Evolutionary conservation across 129 eudicot genomes (phyloP).

Genomic region (Centrapalus pauciflorus): DNA sequence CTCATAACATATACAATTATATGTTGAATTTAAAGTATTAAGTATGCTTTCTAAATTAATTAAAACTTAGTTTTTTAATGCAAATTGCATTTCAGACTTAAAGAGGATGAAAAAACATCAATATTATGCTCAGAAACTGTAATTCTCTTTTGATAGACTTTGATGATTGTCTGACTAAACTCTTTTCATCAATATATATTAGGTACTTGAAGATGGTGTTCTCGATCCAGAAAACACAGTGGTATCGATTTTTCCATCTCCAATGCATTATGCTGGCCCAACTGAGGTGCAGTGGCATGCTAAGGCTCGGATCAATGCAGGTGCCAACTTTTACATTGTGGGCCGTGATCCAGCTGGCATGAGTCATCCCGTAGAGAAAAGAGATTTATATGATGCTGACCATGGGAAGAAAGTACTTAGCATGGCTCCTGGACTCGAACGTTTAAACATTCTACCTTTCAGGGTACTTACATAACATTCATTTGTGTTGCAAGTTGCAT

Average conservation of each 20-base stretch:
- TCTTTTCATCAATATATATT: not conserved
- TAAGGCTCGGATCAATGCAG: constrained; percentile 95
- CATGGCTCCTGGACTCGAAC: constrained; percentile 99
- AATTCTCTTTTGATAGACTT: no score
- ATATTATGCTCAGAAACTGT: not conserved
- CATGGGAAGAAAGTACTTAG: constrained; percentile 94
- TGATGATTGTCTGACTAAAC: no score
- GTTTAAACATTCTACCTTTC: constrained; percentile 90
- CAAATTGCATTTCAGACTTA: no score
- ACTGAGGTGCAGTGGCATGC: constrained; percentile 99
- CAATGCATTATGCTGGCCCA: constrained; percentile 99
- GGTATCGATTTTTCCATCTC: constrained; percentile 94
- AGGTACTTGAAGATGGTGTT: constrained; percentile 92
- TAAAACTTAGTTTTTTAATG: no score
- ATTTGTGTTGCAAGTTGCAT: not conserved
- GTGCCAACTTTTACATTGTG: constrained; percentile 95
- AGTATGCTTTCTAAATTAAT: no score
- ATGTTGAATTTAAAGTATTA: no score
- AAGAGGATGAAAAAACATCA: not conserved
- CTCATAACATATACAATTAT: no score
- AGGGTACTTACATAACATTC: constrained; percentile 42
- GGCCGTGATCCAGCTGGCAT: constrained; percentile 96
- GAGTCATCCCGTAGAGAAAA: constrained; percentile 85
- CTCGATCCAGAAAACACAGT: constrained; percentile 90
- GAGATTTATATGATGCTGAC: constrained; percentile 90